Percentiles rank a stretch among this genome's conserved stretches.
These are phyloP conservation scores for Dioscorea alata DNA, from an alignment of 106 monocot species.

Conservation along the genomic window DNA sequence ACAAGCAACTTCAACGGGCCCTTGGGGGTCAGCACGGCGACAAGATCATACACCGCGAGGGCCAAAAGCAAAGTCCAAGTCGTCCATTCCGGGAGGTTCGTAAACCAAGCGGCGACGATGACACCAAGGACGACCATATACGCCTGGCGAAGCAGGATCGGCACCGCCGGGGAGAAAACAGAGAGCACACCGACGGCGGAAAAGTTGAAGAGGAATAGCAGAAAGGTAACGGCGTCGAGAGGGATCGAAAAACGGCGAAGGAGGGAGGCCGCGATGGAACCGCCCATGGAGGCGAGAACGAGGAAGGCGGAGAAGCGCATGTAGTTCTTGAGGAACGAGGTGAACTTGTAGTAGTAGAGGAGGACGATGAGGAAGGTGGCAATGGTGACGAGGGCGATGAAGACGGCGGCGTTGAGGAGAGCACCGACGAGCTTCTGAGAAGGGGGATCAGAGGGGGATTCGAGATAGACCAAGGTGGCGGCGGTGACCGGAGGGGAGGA, in stretches of 20 bases:
- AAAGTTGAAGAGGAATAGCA: slow-evolving; percentile 67
- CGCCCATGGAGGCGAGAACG: slow-evolving; percentile 71
- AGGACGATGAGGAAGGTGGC: slow-evolving; percentile 60
- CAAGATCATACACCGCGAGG: slow-evolving; percentile 74
- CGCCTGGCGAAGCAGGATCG: slow-evolving; percentile 63
- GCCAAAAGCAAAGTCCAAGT: slow-evolving; percentile 79
- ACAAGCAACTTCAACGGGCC: slow-evolving; percentile 82
- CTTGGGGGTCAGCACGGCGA: slow-evolving; percentile 76
- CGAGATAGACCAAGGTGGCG: slow-evolving; percentile 61
- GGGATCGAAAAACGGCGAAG: slow-evolving; percentile 42
- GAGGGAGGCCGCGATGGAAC: slow-evolving; percentile 47
- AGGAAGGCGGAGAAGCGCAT: slow-evolving; percentile 93
- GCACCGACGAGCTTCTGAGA: slow-evolving; percentile 47
- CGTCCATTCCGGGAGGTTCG: slow-evolving; percentile 89
- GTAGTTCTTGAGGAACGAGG: slow-evolving; percentile 65
- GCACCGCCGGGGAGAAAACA: slow-evolving; percentile 39
- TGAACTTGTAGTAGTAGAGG: slow-evolving; percentile 93
- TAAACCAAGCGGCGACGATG: slow-evolving; percentile 86
- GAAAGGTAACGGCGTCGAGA: slow-evolving; percentile 38
- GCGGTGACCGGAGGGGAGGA: slow-evolving; percentile 38
- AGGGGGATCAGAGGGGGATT: slow-evolving; percentile 46
- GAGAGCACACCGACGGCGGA: slow-evolving; percentile 57
- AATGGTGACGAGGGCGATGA: slow-evolving; percentile 42
- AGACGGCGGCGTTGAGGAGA: slow-evolving; percentile 56
- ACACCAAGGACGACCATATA: slow-evolving; percentile 78